Base-by-base conservation (phyloP, 441 rosid species). In the Euphorbia schlechtendalii region DNA sequence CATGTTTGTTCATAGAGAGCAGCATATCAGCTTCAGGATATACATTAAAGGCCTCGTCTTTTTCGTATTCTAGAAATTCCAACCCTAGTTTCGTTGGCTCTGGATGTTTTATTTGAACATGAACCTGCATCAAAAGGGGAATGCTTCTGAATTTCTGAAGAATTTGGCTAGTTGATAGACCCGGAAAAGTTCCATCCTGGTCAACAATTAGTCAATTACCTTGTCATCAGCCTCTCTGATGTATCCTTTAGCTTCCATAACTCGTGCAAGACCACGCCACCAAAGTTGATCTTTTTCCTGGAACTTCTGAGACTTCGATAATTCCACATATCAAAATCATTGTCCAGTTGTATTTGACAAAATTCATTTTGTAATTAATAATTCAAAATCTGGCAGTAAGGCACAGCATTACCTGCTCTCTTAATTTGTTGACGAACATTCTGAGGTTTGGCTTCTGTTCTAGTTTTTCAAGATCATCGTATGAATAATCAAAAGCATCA, bases 241-340 rank as follows among this genome's bases (percentile, higher is more conserved):
- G 80, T 77, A 92, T 46, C 92, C 95, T 76, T 80, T 74, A 46
- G 66, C 73, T 83, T 89, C 96, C 86, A 92, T 67, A 61, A 86
- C 78, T 63, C 96, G 90, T 59, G 89, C 87, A 72, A 92, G 87
- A 72, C 98, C 96, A 76, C 63, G 86, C 96, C 96, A 92, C 96
- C 98, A 92, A 48, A 86, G 59, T 56, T 65, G 71, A 76, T 87
- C 86, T 41, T 69, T 83, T 53, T 83, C 81, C 69, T 73, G 68
- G 73, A 75, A 84, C 45, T 81, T 83, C 45, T 69, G 77, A 28
- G 82, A 82, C 98, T 89, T 79, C 73, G 70, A 5, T 53, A 70
- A 5, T 53, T 62, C 69, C 76, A 71, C 74, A 68, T 13, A 63
- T 34, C 21, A 64, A 60, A 61, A 73, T 32, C 56, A 74, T 1